Evolutionary conservation across 768 basidiomycete species (phyloP), one percentile per base, ranked within the genome.

Genomic region (Hygrophoropsis aurantiaca): DNA sequence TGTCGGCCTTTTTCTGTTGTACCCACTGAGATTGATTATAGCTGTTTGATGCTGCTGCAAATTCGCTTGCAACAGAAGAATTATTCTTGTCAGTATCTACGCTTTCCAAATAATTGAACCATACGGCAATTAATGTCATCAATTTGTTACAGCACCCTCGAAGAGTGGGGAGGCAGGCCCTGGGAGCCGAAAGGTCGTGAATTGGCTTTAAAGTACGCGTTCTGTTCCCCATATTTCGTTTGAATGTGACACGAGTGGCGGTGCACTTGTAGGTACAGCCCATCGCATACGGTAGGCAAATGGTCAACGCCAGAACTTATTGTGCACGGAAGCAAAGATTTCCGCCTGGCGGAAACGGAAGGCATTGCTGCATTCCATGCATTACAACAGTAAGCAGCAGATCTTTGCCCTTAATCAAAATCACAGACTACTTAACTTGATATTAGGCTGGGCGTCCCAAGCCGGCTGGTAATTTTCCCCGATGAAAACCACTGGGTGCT

Each of bases 401-500:
- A 38, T n/a, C 18, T 41, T 4, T 5, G 15, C 23, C n/a, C 9
- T 7, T 44, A 13, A 6, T 6, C 27, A 30, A 13, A 26, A 16
- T 23, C 40, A 11, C 38, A 9, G 15, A 38, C 47, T 33, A 49
- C 9, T 26, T 51, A 11, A 49, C 49, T 52, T 2, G 16, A 19
- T 51, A 27, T 18, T 44, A 91, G 90, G 58, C 79, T 72, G 36
- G 82, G 78, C 7, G 68, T 94, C 24, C 85, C 86, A 4, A 87
- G 82, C 52, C 79, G 91, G 34, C 70, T 93, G 20, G 79, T 94
- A 10, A 77, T 91, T 50, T 94, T 93, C 77, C 89, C 90, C 0
- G 82, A 87, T 54, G 94, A 95, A 68, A 95, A 94, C 54, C 93
- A 95, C 61, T 93, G 93, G 94, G 91, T 91, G 20, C 56, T 90